These are phyloP conservation scores for Dactylellina sp. DNA, from an alignment of 2,329 filamentous ascomycete species.

Conservation along the genomic window DNA sequence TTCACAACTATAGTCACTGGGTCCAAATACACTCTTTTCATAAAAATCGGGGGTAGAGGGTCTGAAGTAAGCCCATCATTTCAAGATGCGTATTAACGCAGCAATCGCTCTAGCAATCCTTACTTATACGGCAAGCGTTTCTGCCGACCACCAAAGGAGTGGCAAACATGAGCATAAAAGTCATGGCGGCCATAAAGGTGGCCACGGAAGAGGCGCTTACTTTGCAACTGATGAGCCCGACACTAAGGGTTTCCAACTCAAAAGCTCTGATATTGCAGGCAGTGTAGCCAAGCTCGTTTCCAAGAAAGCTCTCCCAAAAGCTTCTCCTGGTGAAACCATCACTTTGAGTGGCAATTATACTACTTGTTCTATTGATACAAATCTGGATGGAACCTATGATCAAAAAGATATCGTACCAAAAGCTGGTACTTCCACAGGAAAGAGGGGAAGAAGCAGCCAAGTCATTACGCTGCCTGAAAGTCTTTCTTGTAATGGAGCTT, in stretches of 20 bases:
- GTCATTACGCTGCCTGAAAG: neutral
- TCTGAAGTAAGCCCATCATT: too few species aligned
- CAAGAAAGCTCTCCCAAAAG: constrained; percentile 3
- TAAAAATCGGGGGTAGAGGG: too few species aligned
- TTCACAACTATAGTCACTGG: too few species aligned
- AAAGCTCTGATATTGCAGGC: neutral
- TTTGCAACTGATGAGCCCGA: neutral
- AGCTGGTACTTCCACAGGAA: neutral
- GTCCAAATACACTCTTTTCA: too few species aligned
- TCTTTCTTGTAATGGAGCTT: neutral
- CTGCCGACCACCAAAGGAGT: neutral
- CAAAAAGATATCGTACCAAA: neutral
- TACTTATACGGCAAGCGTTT: neutral
- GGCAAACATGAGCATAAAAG: too few species aligned
- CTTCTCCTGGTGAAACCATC: neutral
- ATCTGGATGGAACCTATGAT: constrained; percentile 1
- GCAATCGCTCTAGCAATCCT: neutral
- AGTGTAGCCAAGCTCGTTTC: constrained; percentile 3
- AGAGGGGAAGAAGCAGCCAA: neutral
- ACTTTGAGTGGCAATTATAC: neutral
- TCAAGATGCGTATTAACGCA: constrained; percentile 5
- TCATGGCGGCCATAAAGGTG: neutral
- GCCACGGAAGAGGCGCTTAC: neutral
- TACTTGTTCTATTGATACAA: constrained; percentile 2
- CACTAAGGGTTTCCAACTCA: neutral